Evolutionary conservation across 306 rosid genomes (phyloP), one percentile per base, ranked within the genome.

Genomic region (Hippophae tibetana): DNA sequence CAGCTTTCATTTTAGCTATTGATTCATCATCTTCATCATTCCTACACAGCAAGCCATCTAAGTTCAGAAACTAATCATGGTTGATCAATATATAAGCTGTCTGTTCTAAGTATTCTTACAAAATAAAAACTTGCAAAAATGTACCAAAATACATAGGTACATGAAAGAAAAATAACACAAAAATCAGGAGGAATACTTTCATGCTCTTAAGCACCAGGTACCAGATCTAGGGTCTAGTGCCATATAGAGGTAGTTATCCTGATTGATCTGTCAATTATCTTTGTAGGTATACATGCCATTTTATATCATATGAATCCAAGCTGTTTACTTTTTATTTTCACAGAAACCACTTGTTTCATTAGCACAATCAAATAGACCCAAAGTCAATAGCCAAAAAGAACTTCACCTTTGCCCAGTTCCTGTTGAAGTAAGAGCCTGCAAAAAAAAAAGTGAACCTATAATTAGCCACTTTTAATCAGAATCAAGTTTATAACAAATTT

Each of bases 1-100:
- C 80, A 71, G 89, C 95, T 85, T 76, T 78, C 98, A 87, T 92
- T 76, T 69, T 85, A 13, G 75, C 64, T 27, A 87, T 54, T 40
- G 98, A 75, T 18, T 18, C 23, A 76, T 87, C 98, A 78, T 65
- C 50, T 63, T 84, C 98, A 49, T 87, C 89, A 75, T 81, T 71
- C 79, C 98, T 90, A 79, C 69, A 45, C 70, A 74, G 72, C 42
- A 75, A 72, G 44, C 68, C 73, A 63, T 45, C 71, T 42, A 58
- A 44, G 53, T 56, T 79, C 53, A 79, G 62, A 78, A 69, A 66
- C 77, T 27, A 72, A 54, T 52, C 63, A 50, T 44, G 72, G 44
- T 55, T 47, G 72, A 63, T 57, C 47, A 13, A 57, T 60, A 67
- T 31, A 7, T 58, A 38, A 18, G 60, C 49, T 59, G 10, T 50